Percentiles rank a stretch among this genome's conserved stretches.
Conservation (phyloP, 345 rosid genomes). For the Durio zibethinus region DNA sequence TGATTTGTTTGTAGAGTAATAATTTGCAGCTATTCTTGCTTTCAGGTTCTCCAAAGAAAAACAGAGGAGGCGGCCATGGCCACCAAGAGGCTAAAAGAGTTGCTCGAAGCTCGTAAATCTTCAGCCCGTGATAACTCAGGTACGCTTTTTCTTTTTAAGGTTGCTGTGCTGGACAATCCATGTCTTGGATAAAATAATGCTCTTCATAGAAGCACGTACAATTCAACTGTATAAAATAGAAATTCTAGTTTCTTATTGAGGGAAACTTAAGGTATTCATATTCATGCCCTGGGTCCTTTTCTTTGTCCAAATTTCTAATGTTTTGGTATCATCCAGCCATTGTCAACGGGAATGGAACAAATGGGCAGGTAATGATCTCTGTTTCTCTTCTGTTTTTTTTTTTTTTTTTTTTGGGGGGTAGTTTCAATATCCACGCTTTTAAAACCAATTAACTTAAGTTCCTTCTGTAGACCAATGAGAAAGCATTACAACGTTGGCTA, state of each 20-base stretch:
- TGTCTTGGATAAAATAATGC: conserved; percentile 2
- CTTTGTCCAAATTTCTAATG: conserved; percentile 31
- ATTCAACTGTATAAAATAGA: conserved; percentile 1
- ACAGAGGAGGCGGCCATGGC: conserved; percentile 99
- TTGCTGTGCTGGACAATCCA: conserved; percentile 3
- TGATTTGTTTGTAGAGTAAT: conserved; percentile 5
- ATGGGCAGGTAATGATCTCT: conserved; percentile 65
- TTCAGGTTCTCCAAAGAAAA: conserved; percentile 97
- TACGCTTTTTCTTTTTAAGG: conserved; percentile 19
- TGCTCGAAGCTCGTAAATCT: conserved; percentile 94
- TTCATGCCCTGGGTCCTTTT: neutral
- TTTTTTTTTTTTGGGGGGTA: neutral
- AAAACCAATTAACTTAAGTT: conserved; percentile 15
- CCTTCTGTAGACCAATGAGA: conserved; percentile 70
- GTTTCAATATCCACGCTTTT: neutral
- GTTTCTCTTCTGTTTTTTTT: neutral
- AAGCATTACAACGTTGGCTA: conserved; percentile 88
- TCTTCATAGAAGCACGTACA: conserved; percentile 1
- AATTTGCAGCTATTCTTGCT: conserved; percentile 18
- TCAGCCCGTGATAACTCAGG: conserved; percentile 78
- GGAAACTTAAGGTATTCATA: neutral
- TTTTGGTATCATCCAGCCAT: conserved; percentile 46
- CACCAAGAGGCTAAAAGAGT: conserved; percentile 91
- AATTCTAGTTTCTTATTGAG: neutral
- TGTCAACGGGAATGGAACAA: conserved; percentile 67